Evolutionary conservation across 306 rosid species (phyloP).

Genomic region (Amphicarpaea edgeworthii): DNA sequence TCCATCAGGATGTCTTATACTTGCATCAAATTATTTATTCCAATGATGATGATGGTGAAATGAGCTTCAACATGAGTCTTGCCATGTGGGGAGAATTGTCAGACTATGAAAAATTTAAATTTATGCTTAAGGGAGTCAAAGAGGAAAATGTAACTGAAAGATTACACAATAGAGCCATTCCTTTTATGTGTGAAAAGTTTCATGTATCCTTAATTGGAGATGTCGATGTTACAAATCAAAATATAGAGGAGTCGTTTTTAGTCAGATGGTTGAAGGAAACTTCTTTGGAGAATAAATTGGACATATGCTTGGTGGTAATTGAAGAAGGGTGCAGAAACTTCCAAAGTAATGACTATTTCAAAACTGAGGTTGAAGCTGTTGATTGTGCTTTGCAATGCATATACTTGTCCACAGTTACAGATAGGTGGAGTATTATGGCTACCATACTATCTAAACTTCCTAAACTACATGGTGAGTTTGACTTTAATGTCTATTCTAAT

Average conservation of each 20-base stretch:
- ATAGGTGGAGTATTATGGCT: slow-evolving; percentile 93
- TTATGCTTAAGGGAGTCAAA: slow-evolving; percentile 87
- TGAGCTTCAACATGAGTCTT: slow-evolving; percentile 64
- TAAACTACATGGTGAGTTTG: slow-evolving; percentile 71
- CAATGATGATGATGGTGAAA: slow-evolving; percentile 63
- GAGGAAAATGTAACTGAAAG: slow-evolving; percentile 71
- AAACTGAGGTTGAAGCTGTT: slow-evolving; percentile 76
- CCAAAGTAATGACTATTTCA: slow-evolving; percentile 63
- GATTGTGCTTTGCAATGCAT: slow-evolving; percentile 94
- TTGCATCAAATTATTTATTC: slow-evolving; percentile 83
- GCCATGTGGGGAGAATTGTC: slow-evolving; percentile 76
- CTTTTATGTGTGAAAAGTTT: slow-evolving; percentile 76
- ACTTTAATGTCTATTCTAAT: slow-evolving; percentile 39
- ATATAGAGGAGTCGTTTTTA: slow-evolving; percentile 71
- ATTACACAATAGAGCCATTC: slow-evolving; percentile 76
- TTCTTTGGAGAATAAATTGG: slow-evolving; percentile 82
- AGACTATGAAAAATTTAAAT: slow-evolving; percentile 79
- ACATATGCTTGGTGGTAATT: slow-evolving; percentile 74
- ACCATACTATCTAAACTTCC: slow-evolving; percentile 83
- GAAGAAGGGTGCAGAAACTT: slow-evolving; percentile 86
- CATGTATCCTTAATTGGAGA: slow-evolving; percentile 48
- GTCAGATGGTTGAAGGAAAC: slow-evolving; percentile 95
- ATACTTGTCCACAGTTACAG: slow-evolving; percentile 81
- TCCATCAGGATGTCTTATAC: slow-evolving; percentile 74
- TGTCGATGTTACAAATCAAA: slow-evolving; percentile 47